Evolutionary conservation across 2,329 filamentous ascomycete species (phyloP), one percentile per base, ranked within the genome.

Genomic region (Neoscytalidium dimidiatum): DNA sequence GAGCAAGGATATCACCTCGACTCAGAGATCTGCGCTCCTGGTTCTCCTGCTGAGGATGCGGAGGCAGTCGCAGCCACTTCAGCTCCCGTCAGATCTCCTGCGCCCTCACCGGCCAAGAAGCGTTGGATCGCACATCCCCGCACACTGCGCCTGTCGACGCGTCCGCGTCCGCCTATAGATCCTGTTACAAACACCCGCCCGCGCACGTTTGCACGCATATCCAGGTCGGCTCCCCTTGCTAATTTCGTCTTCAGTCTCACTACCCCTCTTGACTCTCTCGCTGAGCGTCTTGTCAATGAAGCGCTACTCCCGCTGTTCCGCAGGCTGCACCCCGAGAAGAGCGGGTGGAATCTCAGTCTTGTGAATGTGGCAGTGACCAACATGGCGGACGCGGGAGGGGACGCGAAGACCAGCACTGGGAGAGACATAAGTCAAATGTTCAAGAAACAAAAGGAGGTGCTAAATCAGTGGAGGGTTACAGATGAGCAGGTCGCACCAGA

Each of bases 321-420:
- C 14, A 88, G 87, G 67, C 81, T 97, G 13, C 90, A 94, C 68
- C 84, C 88, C 0, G 88, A 90, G 67, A 86, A 84, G 67, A 80
- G 83, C 8, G 88, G 86, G 1, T 96, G 92, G 90, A 91, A 94
- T 69, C 77, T 97, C 19, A 91, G 90, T 68, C 80, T 98, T 60
- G 82, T 98, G 66, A 98, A 97, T 69, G 81, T 98, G 23, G 94
- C 92, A 51, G 93, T 92, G 7, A 90, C 91, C 14, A 96, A 97
- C 73, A 94, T 98, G 89, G 84, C 72, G 6, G 79, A 82, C 67
- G 75, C 77, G 3, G 81, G 78, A 26, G 79, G 81, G 8, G 71
- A 77, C 28, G 79, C 77, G 62, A 82, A 75, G 69, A 78, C 75
- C 23, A 79, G 79, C 0, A 75, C 72, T 13, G 92, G 91, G 1